Evolutionary conservation across 108 stramenopile genomes (phyloP), one percentile per base, ranked within the genome.

Genomic region (Phaeodactylum tricornutum): DNA sequence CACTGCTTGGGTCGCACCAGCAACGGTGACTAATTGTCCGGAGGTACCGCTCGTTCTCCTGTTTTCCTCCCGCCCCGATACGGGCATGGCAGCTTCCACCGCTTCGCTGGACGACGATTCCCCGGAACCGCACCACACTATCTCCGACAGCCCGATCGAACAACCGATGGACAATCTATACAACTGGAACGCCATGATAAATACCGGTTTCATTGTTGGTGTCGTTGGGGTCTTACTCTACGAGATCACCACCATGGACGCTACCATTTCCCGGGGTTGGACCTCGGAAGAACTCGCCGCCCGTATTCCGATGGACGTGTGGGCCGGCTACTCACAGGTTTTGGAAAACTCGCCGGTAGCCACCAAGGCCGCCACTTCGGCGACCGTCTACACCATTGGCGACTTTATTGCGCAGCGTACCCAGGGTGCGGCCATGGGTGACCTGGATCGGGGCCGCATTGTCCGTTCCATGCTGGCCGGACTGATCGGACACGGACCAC

Each of bases 401-500:
- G 91, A 93, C 50, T 54, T 80, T 19, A 62, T 84, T 9, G 61
- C 91, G 7, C 91, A 93, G 46, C 27, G 52, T 4, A 53, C 66
- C 6, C 64, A 77, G 52, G 83, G 87, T n/a, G 40, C 15, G 22
- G 39, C 32, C 14, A 64, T 88, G 15, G 74, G 53, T 9, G 17
- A 8, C 16, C 44, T 89, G 33, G 85, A 89, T 61, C 45, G 79
- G 17, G 37, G 48, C 11, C 64, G 91, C 17, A 59, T 72, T 23
- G 22, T 67, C 11, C 76, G 91, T n/a, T 66, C 63, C 26, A 36
- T 71, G 8, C 6, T 64, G 6, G 91, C 91, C 5, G 91, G 91
- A 17, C 47, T 86, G 34, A 53, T 89, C 26, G 82, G 79, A 12
- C 91, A 92, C 59, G 91, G 91, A 0, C 87, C 87, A 3, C 51